These are phyloP conservation scores for Cubamyces sp. DNA, from an alignment of 768 basidiomycete genomes.

Conservation along the genomic window DNA sequence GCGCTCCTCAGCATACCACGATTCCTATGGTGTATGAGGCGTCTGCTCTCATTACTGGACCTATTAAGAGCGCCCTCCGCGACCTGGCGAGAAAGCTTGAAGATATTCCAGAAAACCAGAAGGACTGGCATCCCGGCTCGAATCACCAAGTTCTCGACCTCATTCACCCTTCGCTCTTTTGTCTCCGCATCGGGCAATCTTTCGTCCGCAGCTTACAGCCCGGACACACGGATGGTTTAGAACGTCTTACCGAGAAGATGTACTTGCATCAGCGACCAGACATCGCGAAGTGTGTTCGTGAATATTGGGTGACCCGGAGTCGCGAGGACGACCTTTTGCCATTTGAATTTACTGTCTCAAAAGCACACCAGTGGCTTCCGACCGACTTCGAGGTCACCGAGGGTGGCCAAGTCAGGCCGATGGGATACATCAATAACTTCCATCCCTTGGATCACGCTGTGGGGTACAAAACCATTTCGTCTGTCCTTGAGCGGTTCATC, in stretches of 20 bases:
- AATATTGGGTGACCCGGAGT: background rate
- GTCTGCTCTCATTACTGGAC: background rate
- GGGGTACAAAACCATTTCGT: constrained; percentile 25
- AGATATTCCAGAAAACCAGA: constrained; percentile 38
- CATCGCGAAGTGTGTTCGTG: background rate
- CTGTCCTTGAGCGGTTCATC: constrained; percentile 26
- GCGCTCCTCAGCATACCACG: constrained; percentile 18
- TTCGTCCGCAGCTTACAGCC: background rate
- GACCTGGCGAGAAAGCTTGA: constrained; percentile 35
- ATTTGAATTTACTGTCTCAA: constrained; percentile 25
- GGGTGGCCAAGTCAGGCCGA: constrained; percentile 26
- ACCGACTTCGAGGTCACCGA: constrained; percentile 34
- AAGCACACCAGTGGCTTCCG: constrained; percentile 33
- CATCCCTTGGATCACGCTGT: constrained; percentile 24
- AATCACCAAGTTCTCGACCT: constrained; percentile 48
- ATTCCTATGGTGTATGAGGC: constrained; percentile 19
- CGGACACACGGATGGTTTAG: background rate
- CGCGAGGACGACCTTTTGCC: background rate
- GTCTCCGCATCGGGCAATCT: constrained; percentile 29
- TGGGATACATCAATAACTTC: constrained; percentile 37
- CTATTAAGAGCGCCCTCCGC: background rate
- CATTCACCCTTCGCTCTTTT: constrained; percentile 50
- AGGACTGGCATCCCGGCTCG: constrained; percentile 53
- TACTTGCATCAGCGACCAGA: background rate
- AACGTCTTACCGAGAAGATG: background rate